Evolutionary conservation across 345 rosid species (phyloP).

Genomic region (sweet orange (Citrus sinensis)): DVS_A1.0 CM039163.1:51870001-51870500

Average conservation of each 20-base stretch:
- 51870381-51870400: neutral
- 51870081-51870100: neutral
- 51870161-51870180: neutral
- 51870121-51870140: neutral
- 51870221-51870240: neutral
- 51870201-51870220: neutral
- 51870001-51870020: too few species aligned
- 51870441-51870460: neutral
- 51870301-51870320: neutral
- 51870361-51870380: neutral
- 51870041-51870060: too few species aligned
- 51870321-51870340: neutral
- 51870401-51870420: neutral
- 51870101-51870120: neutral
- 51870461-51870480: neutral
- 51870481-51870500: neutral
- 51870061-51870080: neutral
- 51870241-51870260: neutral
- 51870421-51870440: neutral
- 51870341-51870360: neutral
- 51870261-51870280: neutral
- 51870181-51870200: neutral
- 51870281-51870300: neutral
- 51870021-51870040: too few species aligned
- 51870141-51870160: neutral